Evolutionary conservation across 1,284 basidiomycete species (phyloP).

Genomic region (Anthracocystis setariae): DNA sequence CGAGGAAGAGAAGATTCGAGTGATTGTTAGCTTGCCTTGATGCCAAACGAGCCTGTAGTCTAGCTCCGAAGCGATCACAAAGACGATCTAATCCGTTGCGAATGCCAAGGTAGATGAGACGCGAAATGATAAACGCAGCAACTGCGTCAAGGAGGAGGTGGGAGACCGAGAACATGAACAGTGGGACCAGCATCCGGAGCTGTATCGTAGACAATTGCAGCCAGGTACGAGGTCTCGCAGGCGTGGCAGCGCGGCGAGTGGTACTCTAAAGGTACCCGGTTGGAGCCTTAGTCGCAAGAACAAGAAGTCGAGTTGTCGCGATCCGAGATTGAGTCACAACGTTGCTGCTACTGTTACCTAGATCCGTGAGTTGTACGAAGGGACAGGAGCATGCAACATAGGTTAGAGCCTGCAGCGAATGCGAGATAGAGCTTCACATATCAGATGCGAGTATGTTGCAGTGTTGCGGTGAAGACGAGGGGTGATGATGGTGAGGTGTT

Average conservation of each 20-base stretch:
- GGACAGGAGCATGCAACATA: background rate
- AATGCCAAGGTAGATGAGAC: conserved; percentile 37
- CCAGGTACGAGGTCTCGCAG: too few relatives aligned
- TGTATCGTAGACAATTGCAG: background rate
- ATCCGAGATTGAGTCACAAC: too few relatives aligned
- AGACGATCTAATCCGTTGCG: conserved; percentile 14
- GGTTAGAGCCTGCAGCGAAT: background rate
- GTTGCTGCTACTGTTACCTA: too few relatives aligned
- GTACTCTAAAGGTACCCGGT: too few relatives aligned
- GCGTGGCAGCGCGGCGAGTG: too few relatives aligned
- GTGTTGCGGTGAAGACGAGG: too few relatives aligned
- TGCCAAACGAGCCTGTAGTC: conserved; percentile 23
- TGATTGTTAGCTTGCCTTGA: conserved; percentile 7
- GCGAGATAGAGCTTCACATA: conserved; percentile 9
- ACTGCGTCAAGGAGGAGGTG: conserved; percentile 44
- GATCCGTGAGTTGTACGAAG: too few relatives aligned
- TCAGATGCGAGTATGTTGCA: background rate
- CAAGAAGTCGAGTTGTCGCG: too few relatives aligned
- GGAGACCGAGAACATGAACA: conserved; percentile 35
- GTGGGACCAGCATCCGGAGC: conserved; percentile 32
- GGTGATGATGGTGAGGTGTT: too few relatives aligned
- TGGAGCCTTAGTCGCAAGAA: too few relatives aligned
- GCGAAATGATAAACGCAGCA: conserved; percentile 30
- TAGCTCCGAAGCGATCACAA: conserved; percentile 22
- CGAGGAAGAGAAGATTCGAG: conserved; percentile 18